Evolutionary conservation across 495 filamentous ascomycete genomes (phyloP).

Genomic region (Penicillium waksmanii): DNA sequence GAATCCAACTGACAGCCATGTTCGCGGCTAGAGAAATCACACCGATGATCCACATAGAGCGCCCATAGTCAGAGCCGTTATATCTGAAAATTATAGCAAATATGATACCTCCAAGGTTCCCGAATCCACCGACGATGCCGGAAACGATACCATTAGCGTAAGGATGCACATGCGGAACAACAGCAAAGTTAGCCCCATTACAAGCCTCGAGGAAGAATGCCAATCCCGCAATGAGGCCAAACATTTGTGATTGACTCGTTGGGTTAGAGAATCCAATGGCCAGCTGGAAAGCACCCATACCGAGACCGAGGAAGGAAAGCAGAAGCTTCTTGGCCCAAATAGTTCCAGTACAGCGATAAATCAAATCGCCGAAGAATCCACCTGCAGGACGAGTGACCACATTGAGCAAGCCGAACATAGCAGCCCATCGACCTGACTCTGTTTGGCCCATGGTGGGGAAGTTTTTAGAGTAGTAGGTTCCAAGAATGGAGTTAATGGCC

Average conservation of each 20-base stretch:
- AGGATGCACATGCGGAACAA: conserved; percentile 85
- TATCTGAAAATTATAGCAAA: conserved; percentile 89
- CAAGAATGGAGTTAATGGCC: conserved; percentile 81
- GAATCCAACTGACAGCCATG: conserved; percentile 70
- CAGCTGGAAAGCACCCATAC: conserved; percentile 69
- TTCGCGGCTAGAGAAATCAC: conserved; percentile 72
- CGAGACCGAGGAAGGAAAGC: conserved; percentile 63
- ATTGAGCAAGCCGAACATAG: conserved; percentile 92
- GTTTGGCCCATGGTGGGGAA: conserved; percentile 78
- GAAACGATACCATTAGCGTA: conserved; percentile 75
- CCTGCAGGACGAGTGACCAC: conserved; percentile 74
- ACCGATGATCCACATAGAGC: conserved; percentile 80
- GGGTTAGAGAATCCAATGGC: conserved; percentile 71
- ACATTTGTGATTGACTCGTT: conserved; percentile 63
- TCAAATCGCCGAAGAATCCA: conserved; percentile 71
- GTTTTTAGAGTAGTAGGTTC: conserved; percentile 76
- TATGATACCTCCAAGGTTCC: conserved; percentile 84
- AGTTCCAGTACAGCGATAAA: conserved; percentile 64
- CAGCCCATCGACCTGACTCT: conserved; percentile 73
- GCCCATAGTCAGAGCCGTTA: conserved; percentile 64
- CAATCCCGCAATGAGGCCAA: conserved; percentile 74
- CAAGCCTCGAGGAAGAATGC: conserved; percentile 82
- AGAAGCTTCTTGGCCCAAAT: conserved; percentile 80
- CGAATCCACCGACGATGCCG: conserved; percentile 75
- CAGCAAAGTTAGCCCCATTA: conserved; percentile 84